Percentiles rank a stretch among this genome's conserved stretches.
Evolutionary conservation across 768 basidiomycete genomes (phyloP).

Genomic region (Termitomyces bulborhizus): DNA sequence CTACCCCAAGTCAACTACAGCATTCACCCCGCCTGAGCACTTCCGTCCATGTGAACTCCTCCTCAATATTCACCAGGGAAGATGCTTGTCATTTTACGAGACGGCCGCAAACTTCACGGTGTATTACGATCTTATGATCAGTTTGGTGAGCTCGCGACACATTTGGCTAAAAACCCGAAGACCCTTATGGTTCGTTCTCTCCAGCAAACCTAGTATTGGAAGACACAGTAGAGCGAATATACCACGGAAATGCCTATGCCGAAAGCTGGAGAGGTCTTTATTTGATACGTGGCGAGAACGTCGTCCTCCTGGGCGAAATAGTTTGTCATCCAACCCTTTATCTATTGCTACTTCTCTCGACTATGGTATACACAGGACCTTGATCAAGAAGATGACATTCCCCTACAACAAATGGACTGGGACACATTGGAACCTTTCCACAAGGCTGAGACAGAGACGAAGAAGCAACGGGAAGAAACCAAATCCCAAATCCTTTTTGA

Average conservation of each 20-base stretch:
- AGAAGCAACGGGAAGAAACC: slow-evolving; percentile 75
- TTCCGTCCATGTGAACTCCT: slow-evolving; percentile 20
- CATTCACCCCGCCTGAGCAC: slow-evolving; percentile 43
- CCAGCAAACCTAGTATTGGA: slow-evolving; percentile 96
- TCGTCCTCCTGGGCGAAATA: slow-evolving; percentile 94
- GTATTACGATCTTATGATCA: slow-evolving; percentile 98
- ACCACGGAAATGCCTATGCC: slow-evolving; percentile 82
- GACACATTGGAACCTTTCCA: slow-evolving; percentile 64
- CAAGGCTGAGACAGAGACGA: slow-evolving; percentile 63
- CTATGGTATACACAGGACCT: slow-evolving; percentile 56
- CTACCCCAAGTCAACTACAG: slow-evolving; percentile 48
- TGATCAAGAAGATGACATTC: slow-evolving; percentile 86
- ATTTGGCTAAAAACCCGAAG: neutral
- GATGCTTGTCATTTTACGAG: slow-evolving; percentile 95
- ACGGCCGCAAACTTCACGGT: slow-evolving; percentile 94
- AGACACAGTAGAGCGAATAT: slow-evolving; percentile 92
- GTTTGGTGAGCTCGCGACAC: slow-evolving; percentile 62
- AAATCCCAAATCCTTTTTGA: slow-evolving; percentile 81
- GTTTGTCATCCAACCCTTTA: slow-evolving; percentile 37
- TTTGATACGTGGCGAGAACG: slow-evolving; percentile 97
- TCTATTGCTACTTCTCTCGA: neutral
- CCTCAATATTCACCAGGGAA: slow-evolving; percentile 64
- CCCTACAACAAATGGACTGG: slow-evolving; percentile 70
- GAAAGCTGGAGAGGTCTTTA: slow-evolving; percentile 87
- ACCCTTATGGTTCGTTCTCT: neutral